Base-by-base conservation (phyloP, 176 grass and related monocot genomes). In the Rhynchospora breviuscula region DNA sequence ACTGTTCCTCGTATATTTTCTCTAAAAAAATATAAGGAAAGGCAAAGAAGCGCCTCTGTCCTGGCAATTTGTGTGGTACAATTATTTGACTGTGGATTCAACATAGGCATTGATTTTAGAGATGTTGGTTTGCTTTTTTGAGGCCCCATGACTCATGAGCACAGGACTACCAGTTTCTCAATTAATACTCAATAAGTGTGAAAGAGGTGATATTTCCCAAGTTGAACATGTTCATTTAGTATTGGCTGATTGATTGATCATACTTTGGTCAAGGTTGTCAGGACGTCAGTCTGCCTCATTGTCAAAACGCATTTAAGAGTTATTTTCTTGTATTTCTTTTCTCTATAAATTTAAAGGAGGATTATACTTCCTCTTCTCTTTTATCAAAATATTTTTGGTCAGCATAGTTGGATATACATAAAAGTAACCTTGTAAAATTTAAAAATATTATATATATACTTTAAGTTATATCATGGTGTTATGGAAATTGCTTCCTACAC, bases 251-350 rank as follows among this genome's bases (percentile, higher is more conserved):
- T 81, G 12, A 81, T 81, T 81, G 35, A 29, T 65, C 79, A 81
- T 64, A 15, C 64, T 40, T 64, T 29, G 35, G 79, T 47, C 35
- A 31, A 49, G 59, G 17, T 81, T 81, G 79, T 81, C 79, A 81
- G 79, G 45, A 51, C 65, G 79, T 81, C 79, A 81, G 59, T 47
- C 45, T 66, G 60, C 35, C 45, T 81, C 44, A 66, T 81, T 81
- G 58, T 81, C 59, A 66, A 81, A 58, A 65, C 43, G 53, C 79
- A 81, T 81, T 81, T 61, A 81, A 45, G 33, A 10, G 11, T 22
- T 26, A 40, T 65, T 23, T 22, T 81, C 5, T 63, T 63, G 35
- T 62, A 3, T 54, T 33, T 31, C 7, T 26, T 8, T 26, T 13
- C 40, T 44, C 49, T 5, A 59, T 59, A 18, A 18, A 15, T 29